Base-by-base conservation (phyloP, 148 eudicot genomes). In the Limonium bicolor region DNA sequence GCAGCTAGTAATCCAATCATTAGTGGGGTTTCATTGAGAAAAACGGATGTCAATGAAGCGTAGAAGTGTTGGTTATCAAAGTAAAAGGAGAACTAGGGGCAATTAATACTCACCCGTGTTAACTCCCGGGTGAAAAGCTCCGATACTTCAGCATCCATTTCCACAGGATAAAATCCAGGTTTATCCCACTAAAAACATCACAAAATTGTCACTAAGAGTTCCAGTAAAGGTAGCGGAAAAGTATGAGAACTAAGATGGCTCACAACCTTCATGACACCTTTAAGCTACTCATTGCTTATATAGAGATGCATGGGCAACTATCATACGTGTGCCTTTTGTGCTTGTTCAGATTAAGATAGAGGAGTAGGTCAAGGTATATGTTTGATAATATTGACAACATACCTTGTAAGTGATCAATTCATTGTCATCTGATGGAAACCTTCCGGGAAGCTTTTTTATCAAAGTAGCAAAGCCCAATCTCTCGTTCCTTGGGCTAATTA, bases 111-210 rank as follows among this genome's bases (percentile, higher is more conserved):
- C 82, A 87, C 96, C 82, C 96, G 64, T 37, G 80, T 69, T 63
- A 87, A 71, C 69, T 87, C 96, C 53, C 96, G 73, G 47, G 68
- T 73, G 51, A 78, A 87, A 44, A 87, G 74, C 71, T 87, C 96
- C 37, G 96, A 76, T 46, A 87, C 78, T 76, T 87, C 96, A 27
- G 59, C 64, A 20, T 85, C 54, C 85, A 87, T 76, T 48, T 69
- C 59, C 3, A 76, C 82, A 55, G 85, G 96, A 58, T 78, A 48
- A 18, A 82, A 73, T 54, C 65, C 64, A 39, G 88, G 96, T 44
- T 87, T 88, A 31, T 87, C 96, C 96, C 96, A 82, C 96, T 87
- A 64, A 47, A 54, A 14, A 2, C 24, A 67, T 54, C 35, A 52
- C 36, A 20, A 32, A 11, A 27, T 21, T 24, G 41, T 39, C 34